Evolutionary conservation across 306 rosid species (phyloP), one percentile per base, ranked within the genome.

Genomic region (Betula pendula): DNA sequence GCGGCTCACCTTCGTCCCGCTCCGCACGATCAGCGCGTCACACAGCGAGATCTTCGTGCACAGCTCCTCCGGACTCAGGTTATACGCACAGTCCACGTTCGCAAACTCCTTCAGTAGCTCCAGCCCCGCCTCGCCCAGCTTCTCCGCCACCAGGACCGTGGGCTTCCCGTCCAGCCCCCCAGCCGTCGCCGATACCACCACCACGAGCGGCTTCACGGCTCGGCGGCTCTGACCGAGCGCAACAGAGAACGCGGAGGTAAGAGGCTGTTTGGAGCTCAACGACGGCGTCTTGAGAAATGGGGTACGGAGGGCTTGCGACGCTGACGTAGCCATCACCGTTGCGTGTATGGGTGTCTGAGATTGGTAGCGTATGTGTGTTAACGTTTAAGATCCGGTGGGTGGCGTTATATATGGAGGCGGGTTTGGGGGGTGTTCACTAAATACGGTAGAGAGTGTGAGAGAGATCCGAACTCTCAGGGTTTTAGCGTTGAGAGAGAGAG

Each of bases 41-140:
- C 99, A 96, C 53, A 92, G 96, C 14, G 99, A 96, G 97, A 96
- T 96, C 98, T 96, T 96, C 31, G 97, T 89, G 81, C 94, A 89
- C 13, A 96, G 96, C 84, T 96, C 99, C 83, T 96, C 99, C 6
- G 91, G 88, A 62, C 79, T 91, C 49, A 96, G 81, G 59, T 91
- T 96, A 74, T 96, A 96, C 2, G 97, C 84, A 82, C 98, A 92
- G 56, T 96, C 98, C 0, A 96, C 99, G 53, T 92, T 91, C 0
- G 99, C 97, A 33, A 88, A 96, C 38, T 91, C 97, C 79, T 96
- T 92, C 0, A 96, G 84, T 0, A 92, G 91, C 35, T 75, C 29
- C 3, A 96, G 84, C 2, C 99, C 99, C 0, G 96, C 96, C 24
- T 85, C 97, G 0, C 98, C 99, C 12, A 96, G 96, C 91, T 96